Conservation (phyloP, 129 eudicot species). For the Helichrysum umbraculigerum region DNA sequence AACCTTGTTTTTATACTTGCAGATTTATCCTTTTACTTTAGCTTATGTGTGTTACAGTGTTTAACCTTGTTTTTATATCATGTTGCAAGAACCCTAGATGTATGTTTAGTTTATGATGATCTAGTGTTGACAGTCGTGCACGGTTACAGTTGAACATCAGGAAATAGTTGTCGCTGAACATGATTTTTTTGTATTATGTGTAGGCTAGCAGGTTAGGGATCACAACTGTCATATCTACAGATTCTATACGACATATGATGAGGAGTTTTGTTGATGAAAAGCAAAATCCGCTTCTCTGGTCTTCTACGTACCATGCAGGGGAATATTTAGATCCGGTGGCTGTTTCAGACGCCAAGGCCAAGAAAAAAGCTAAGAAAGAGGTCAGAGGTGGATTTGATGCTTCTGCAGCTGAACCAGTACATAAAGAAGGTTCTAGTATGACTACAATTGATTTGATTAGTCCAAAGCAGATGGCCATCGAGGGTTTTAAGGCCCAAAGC, state of each 20-base stretch:
- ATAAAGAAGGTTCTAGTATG: constrained; percentile 21
- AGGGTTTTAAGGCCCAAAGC: constrained; percentile 93
- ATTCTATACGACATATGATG: constrained; percentile 96
- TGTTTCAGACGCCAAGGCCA: constrained; percentile 83
- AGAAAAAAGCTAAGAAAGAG: constrained; percentile 66
- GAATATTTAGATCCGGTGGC: constrained; percentile 83
- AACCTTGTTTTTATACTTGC: not conserved
- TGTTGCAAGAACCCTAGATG: not conserved
- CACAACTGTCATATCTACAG: constrained; percentile 91
- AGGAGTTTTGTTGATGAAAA: constrained; percentile 91
- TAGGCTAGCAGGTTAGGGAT: constrained; percentile 96
- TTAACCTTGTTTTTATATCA: not conserved
- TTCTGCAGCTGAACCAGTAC: constrained; percentile 24
- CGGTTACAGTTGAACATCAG: not conserved
- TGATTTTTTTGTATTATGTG: not conserved
- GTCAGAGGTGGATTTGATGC: constrained; percentile 42
- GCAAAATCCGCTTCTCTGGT: constrained; percentile 86
- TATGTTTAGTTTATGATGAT: not conserved
- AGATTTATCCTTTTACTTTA: not conserved
- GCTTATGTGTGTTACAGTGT: too few species aligned
- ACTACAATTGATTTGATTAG: constrained; percentile 55
- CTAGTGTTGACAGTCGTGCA: not conserved
- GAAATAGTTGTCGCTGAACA: not conserved
- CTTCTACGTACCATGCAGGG: constrained; percentile 98
- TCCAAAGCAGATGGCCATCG: constrained; percentile 86